Evolutionary conservation across 2,329 filamentous ascomycete genomes (phyloP).

Genomic region (Penicillium sumatraense): DNA sequence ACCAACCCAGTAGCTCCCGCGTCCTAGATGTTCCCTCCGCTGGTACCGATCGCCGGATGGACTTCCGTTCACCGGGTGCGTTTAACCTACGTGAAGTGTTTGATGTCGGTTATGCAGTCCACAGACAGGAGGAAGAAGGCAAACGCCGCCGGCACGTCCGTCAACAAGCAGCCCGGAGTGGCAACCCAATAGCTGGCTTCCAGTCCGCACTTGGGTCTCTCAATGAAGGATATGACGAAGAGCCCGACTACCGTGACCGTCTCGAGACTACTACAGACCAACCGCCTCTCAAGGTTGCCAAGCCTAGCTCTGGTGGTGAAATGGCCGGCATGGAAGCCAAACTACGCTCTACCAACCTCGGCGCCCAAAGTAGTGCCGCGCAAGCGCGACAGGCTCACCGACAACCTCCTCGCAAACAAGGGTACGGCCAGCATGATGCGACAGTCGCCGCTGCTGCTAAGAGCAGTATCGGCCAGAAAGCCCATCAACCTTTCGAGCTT

Average conservation of each 20-base stretch:
- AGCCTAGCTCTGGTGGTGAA: slow-evolving; percentile 57
- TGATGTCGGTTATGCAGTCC: slow-evolving; percentile 96
- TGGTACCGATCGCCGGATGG: slow-evolving; percentile 70
- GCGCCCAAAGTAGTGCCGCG: slow-evolving; percentile 63
- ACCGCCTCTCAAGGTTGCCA: slow-evolving; percentile 69
- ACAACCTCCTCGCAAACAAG: slow-evolving; percentile 58
- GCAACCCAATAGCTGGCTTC: slow-evolving; percentile 61
- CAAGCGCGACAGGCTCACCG: slow-evolving; percentile 63
- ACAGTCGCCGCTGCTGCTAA: slow-evolving; percentile 82
- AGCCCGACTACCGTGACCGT: slow-evolving; percentile 59
- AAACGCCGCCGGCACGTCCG: slow-evolving; percentile 86
- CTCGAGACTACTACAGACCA: slow-evolving; percentile 50
- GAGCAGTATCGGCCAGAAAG: slow-evolving; percentile 73
- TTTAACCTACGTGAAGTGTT: slow-evolving; percentile 97
- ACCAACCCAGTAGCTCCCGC: slow-evolving; percentile 56
- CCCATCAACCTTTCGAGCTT: slow-evolving; percentile 86
- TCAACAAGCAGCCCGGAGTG: slow-evolving; percentile 66
- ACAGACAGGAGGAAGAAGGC: slow-evolving; percentile 92
- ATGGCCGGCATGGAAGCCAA: slow-evolving; percentile 82
- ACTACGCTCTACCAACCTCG: slow-evolving; percentile 80
- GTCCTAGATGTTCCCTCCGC: slow-evolving; percentile 61
- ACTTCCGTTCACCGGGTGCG: slow-evolving; percentile 93
- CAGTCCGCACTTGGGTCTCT: slow-evolving; percentile 65
- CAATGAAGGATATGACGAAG: slow-evolving; percentile 66
- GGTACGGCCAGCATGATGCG: slow-evolving; percentile 88